These are phyloP conservation scores for Setaria viridis DNA, from an alignment of 202 grass and related monocot genomes.

Conservation along the genomic window DNA sequence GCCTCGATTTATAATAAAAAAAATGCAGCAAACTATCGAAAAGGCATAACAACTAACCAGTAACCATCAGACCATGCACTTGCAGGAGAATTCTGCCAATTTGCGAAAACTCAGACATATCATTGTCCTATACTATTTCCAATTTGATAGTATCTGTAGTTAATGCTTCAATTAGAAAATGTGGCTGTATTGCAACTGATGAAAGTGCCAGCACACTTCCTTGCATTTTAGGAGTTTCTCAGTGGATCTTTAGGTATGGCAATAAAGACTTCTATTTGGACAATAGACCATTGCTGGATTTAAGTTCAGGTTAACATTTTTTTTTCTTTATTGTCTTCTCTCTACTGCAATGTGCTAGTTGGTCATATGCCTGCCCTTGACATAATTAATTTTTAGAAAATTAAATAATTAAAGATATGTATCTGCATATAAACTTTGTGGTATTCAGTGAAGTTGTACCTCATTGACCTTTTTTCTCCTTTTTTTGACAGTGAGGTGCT, in stretches of 20 bases:
- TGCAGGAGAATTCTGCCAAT: not conserved
- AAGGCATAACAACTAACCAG: not conserved
- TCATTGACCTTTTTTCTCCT: slow-evolving; percentile 9
- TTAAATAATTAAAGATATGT: not conserved
- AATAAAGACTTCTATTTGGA: not conserved
- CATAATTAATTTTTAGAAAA: not conserved
- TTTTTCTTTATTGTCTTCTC: not conserved
- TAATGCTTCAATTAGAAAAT: slow-evolving; percentile 10
- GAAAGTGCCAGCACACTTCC: not conserved
- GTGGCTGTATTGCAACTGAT: not conserved
- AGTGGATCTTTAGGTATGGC: not conserved
- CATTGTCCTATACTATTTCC: not conserved
- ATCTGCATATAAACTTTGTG: not conserved
- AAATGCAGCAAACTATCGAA: not conserved
- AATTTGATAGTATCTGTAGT: not conserved
- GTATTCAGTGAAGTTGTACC: not conserved
- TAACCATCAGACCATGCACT: not conserved
- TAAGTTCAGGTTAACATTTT: slow-evolving; percentile 12
- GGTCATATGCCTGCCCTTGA: not conserved
- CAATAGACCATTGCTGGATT: slow-evolving; percentile 19
- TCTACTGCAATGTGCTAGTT: not conserved
- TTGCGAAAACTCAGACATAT: not conserved
- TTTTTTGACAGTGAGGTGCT: slow-evolving; percentile 72
- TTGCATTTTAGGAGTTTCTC: not conserved
- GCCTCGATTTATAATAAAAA: not conserved